Evolutionary conservation across 1,284 basidiomycete species (phyloP).

Genomic region (Ustilago shanxiensis): DNA sequence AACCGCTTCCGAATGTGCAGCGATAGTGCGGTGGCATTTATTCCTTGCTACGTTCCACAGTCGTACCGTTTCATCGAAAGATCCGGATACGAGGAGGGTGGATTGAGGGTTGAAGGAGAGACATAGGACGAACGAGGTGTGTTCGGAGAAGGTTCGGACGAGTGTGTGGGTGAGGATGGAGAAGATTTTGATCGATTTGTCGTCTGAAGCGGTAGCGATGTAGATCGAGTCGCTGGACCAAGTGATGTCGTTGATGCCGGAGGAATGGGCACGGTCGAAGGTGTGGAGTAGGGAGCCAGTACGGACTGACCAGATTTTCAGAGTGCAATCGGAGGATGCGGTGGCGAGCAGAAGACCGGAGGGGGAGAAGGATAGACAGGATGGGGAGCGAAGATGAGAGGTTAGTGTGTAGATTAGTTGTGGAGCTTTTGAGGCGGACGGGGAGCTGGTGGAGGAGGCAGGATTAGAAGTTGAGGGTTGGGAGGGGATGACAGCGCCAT

Average conservation of each 20-base stretch:
- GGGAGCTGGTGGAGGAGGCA: background rate
- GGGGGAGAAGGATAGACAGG: slow-evolving; percentile 72
- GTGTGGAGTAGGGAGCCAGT: slow-evolving; percentile 51
- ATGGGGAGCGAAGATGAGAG: slow-evolving; percentile 72
- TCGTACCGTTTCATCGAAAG: slow-evolving; percentile 93
- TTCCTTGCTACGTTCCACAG: slow-evolving; percentile 90
- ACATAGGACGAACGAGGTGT: slow-evolving; percentile 94
- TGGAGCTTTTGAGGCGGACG: background rate
- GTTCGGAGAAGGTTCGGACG: slow-evolving; percentile 75
- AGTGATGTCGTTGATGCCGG: slow-evolving; percentile 61
- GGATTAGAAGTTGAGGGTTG: background rate
- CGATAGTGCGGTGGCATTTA: slow-evolving; percentile 70
- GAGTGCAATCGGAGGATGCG: slow-evolving; percentile 69
- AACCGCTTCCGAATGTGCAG: slow-evolving; percentile 96
- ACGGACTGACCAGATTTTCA: slow-evolving; percentile 63
- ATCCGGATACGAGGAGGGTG: slow-evolving; percentile 89
- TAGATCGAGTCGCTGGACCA: slow-evolving; percentile 62
- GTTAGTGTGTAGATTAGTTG: slow-evolving; percentile 69
- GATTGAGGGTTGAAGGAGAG: slow-evolving; percentile 89
- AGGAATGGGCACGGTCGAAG: slow-evolving; percentile 25
- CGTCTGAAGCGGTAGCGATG: slow-evolving; percentile 64
- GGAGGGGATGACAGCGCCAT: background rate
- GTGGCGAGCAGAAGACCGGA: slow-evolving; percentile 71
- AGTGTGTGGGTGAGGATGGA: slow-evolving; percentile 33
- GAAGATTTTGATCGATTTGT: slow-evolving; percentile 54